A percentile compares a stretch with the other conserved stretches of the same genome.
Conservation (phyloP, 169 alveolate genomes). For the Eimeria sp. region DNA sequence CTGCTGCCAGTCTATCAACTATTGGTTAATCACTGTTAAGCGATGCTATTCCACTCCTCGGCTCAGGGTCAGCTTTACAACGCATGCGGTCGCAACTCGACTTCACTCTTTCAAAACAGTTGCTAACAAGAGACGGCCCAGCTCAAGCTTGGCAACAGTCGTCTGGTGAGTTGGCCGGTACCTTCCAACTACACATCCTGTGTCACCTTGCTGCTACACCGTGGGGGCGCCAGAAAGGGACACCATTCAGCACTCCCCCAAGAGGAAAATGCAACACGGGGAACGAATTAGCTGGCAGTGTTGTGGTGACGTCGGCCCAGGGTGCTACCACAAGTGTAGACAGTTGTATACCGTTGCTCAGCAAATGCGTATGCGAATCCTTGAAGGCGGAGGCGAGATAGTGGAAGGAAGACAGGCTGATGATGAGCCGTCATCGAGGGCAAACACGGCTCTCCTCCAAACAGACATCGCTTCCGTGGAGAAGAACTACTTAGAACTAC, state of each 20-base stretch:
- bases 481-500: slow-evolving; percentile 38
- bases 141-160: slow-evolving; percentile 34
- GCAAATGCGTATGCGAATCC: slow-evolving; percentile 25
- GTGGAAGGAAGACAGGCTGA: slow-evolving; percentile 47
- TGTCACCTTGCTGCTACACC: neutral
- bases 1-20: neutral
- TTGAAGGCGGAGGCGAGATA: slow-evolving; percentile 27
- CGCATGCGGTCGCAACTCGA: slow-evolving; percentile 57
- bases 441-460: slow-evolving; percentile 1
- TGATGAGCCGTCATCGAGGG: neutral
- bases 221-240: neutral
- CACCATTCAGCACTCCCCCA: neutral
- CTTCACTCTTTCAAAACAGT: slow-evolving; percentile 49
- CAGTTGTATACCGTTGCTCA: neutral
- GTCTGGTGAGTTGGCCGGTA: slow-evolving; percentile 1
- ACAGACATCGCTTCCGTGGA: slow-evolving; percentile 32
- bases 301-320: neutral
- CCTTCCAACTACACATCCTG: neutral
- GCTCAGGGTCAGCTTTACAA: slow-evolving; percentile 57
- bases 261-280: too few species aligned
- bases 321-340: neutral
- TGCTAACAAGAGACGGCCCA: slow-evolving; percentile 16
- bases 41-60: neutral
- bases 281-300: neutral
- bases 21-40: neutral